These are phyloP conservation scores for Starmera quercuum DNA, from an alignment of 805 yeast genomes.

Conservation along the genomic window DNA sequence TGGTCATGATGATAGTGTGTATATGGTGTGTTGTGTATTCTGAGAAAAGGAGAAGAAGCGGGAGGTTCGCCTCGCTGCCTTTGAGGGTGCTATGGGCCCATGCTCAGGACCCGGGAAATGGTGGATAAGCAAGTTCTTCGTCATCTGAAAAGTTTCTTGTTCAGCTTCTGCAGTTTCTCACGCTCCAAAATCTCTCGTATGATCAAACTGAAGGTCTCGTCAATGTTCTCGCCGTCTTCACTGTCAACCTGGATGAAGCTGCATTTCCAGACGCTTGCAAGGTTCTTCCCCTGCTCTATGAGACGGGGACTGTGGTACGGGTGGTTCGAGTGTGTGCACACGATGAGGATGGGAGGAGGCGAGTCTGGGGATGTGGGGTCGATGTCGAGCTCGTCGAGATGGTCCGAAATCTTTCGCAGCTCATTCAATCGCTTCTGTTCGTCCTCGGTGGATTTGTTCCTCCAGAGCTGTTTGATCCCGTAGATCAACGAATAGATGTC, in stretches of 20 bases:
- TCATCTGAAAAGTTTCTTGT: constrained; percentile 6
- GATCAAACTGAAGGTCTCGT: constrained; percentile 47
- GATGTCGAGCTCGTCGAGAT: constrained; percentile 22
- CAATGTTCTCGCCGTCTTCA: constrained; percentile 41
- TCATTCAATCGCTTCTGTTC: constrained; percentile 23
- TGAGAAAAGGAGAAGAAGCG: too few species aligned
- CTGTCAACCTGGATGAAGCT: constrained; percentile 61
- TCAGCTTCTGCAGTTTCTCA: constrained; percentile 20
- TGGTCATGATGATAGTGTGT: too few species aligned
- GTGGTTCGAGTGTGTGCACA: constrained; percentile 56
- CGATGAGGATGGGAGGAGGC: constrained; percentile 61
- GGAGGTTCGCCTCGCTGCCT: too few species aligned
- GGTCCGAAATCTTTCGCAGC: constrained; percentile 21
- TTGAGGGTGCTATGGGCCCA: too few species aligned
- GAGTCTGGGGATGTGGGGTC: constrained; percentile 30
- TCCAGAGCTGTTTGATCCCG: constrained; percentile 54
- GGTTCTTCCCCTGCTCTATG: constrained; percentile 46
- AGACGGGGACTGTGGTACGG: constrained; percentile 53
- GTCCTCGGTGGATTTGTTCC: constrained; percentile 24
- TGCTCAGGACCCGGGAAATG: too few species aligned
- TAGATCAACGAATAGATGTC: constrained; percentile 57
- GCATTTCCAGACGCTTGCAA: constrained; percentile 57
- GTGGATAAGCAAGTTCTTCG: too few species aligned
- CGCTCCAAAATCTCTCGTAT: constrained; percentile 53
- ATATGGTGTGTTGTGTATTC: too few species aligned